A percentile compares a stretch with the other conserved stretches of the same genome.
These are phyloP conservation scores for Alternaria infectoria DNA, from an alignment of 2,329 filamentous ascomycete genomes.

Conservation along the genomic window DNA sequence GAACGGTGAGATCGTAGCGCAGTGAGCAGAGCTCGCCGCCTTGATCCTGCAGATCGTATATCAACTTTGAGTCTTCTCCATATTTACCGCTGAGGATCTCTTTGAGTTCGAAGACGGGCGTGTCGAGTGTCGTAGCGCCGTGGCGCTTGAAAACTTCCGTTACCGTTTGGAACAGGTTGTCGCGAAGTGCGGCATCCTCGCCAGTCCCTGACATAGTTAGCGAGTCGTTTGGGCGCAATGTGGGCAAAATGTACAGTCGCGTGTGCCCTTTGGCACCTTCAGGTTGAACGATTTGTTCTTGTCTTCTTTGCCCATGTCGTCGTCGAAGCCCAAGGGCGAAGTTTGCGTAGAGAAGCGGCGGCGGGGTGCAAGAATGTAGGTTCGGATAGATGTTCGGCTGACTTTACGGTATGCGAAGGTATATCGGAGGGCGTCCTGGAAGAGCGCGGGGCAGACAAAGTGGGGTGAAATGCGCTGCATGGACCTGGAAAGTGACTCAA, in stretches of 20 bases:
- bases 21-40: slow-evolving; percentile 85
- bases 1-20: slow-evolving; percentile 86
- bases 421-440: slow-evolving; percentile 28
- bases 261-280: slow-evolving; percentile 90
- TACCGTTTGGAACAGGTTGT: slow-evolving; percentile 44
- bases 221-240: not conserved
- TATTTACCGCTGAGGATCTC: slow-evolving; percentile 90
- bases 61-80: slow-evolving; percentile 90
- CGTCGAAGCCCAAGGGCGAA: slow-evolving; percentile 20
- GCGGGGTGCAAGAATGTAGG: slow-evolving; percentile 15
- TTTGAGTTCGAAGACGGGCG: slow-evolving; percentile 83
- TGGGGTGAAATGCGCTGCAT: slow-evolving; percentile 40
- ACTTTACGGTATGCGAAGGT: slow-evolving; percentile 25
- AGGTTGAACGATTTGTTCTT: slow-evolving; percentile 64
- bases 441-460: slow-evolving; percentile 39
- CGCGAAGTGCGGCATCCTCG: slow-evolving; percentile 44
- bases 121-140: slow-evolving; percentile 47
- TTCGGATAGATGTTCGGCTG: slow-evolving; percentile 10
- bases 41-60: slow-evolving; percentile 88
- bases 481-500: slow-evolving; percentile 38
- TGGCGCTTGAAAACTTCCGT: slow-evolving; percentile 48
- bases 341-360: slow-evolving; percentile 25
- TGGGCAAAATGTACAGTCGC: slow-evolving; percentile 71
- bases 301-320: slow-evolving; percentile 56
- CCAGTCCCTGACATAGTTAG: slow-evolving; percentile 37